These are phyloP conservation scores for Pluteus cervinus DNA, from an alignment of 768 basidiomycete species.

Conservation along the genomic window DNA sequence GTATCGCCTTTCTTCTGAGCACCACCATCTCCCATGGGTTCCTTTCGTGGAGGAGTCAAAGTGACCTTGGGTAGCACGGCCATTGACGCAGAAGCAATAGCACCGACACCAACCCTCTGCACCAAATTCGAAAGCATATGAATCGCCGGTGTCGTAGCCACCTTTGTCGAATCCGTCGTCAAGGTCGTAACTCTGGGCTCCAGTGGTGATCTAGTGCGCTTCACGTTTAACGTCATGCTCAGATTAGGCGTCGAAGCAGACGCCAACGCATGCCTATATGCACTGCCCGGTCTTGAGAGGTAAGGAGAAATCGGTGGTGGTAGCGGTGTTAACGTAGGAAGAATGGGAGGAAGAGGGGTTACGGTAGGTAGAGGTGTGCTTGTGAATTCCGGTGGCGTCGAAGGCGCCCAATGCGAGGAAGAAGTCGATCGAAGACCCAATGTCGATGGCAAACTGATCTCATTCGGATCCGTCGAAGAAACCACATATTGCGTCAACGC, in stretches of 20 bases:
- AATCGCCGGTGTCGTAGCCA: slow-evolving; percentile 51
- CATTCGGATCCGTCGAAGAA: slow-evolving; percentile 44
- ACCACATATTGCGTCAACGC: slow-evolving; percentile 72
- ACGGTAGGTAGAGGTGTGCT: slow-evolving; percentile 14
- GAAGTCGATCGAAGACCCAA: slow-evolving; percentile 50
- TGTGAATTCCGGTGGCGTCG: slow-evolving; percentile 6
- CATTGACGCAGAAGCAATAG: too few relatives aligned
- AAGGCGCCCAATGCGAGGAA: slow-evolving; percentile 18
- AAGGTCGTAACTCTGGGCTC: too few relatives aligned
- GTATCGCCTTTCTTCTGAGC: too few relatives aligned
- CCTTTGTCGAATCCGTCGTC: slow-evolving; percentile 29
- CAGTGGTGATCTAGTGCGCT: too few relatives aligned
- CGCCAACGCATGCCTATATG: too few relatives aligned
- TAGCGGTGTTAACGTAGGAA: slow-evolving; percentile 22
- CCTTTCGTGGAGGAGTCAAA: too few relatives aligned
- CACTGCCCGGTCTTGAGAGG: slow-evolving; percentile 26
- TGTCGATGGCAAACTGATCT: slow-evolving; percentile 62
- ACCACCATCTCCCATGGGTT: too few relatives aligned
- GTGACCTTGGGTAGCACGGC: too few relatives aligned
- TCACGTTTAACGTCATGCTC: too few relatives aligned
- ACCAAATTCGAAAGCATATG: slow-evolving; percentile 58
- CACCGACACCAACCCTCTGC: too few relatives aligned
- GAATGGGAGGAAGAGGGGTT: slow-evolving; percentile 19
- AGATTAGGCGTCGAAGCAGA: too few relatives aligned
- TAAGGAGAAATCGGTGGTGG: slow-evolving; percentile 12